Percentiles rank a stretch among this genome's conserved stretches.
phyloP scores from a whole-genome alignment of 2,329 filamentous ascomycete genomes.

The Alternaria sp. region DNA sequence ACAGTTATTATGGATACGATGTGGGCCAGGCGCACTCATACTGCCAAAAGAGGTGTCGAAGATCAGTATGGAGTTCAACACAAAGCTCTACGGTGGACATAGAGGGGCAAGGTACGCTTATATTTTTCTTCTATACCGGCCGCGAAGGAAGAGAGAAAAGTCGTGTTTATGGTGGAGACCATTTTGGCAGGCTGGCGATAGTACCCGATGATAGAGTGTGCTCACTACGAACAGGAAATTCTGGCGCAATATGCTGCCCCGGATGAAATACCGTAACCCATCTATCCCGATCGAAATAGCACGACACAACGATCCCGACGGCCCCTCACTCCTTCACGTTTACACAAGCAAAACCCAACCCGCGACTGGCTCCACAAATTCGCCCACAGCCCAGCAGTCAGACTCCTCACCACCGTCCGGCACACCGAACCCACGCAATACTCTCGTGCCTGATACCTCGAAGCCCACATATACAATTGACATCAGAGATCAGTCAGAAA shows the following conservation, averaged over 20 bases:
- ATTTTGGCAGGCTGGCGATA: not conserved
- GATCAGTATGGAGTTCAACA: conserved; percentile 77
- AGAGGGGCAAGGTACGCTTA: conserved; percentile 71
- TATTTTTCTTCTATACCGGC: not conserved
- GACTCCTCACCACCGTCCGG: conserved; percentile 22
- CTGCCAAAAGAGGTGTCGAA: conserved; percentile 78
- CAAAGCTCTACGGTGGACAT: conserved; percentile 70
- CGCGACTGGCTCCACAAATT: conserved; percentile 18
- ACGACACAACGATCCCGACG: conserved; percentile 63
- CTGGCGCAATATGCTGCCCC: conserved; percentile 82
- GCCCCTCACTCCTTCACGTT: conserved; percentile 42
- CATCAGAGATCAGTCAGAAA: conserved; percentile 69
- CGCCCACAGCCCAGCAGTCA: conserved; percentile 28
- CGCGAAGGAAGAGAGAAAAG: not conserved
- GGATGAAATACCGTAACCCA: conserved; percentile 95
- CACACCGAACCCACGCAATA: conserved; percentile 35
- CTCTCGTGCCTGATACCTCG: conserved; percentile 39
- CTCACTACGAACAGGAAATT: conserved; percentile 71
- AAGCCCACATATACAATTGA: conserved; percentile 56
- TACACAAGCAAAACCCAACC: conserved; percentile 38
- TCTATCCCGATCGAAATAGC: conserved; percentile 82
- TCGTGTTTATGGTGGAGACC: no score
- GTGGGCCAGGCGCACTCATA: conserved; percentile 83
- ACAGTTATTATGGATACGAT: conserved; percentile 76
- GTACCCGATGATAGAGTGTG: not conserved